Evolutionary conservation across 2,329 filamentous ascomycete genomes (phyloP).

Genomic region (Colletotrichum shisoi): DNA sequence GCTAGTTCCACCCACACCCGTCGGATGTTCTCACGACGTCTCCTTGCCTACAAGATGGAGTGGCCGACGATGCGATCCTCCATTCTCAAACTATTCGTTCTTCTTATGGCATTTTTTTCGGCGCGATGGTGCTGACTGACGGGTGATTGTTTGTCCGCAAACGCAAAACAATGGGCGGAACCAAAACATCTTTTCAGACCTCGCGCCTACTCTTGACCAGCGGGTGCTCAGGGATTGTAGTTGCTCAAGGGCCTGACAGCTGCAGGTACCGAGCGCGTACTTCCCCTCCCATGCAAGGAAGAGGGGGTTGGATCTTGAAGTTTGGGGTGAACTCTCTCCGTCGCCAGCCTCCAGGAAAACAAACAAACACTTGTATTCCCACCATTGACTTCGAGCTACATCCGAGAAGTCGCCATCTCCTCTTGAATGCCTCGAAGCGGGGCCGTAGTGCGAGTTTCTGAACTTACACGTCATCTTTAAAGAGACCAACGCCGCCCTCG

Average conservation of each 20-base stretch:
- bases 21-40: not conserved
- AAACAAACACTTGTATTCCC: not conserved
- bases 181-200: not conserved
- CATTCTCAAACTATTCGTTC: not conserved
- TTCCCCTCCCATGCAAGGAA: slow-evolving; percentile 19
- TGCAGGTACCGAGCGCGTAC: slow-evolving; percentile 35
- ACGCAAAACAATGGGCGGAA: not conserved
- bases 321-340: not conserved
- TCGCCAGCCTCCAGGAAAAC: not conserved
- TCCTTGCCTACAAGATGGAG: not conserved
- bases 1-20: not conserved
- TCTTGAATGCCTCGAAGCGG: not conserved
- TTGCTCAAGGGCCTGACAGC: slow-evolving; percentile 8
- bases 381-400: not conserved
- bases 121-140: not conserved
- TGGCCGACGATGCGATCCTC: not conserved
- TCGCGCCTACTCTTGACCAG: not conserved
- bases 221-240: not conserved
- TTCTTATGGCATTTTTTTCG: not conserved
- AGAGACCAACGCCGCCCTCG: not conserved
- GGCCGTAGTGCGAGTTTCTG: not conserved
- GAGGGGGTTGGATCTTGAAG: too few species aligned
- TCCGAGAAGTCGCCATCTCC: not conserved
- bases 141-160: not conserved
- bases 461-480: not conserved